Conservation (phyloP, 345 rosid species). For the Brassica carinata region DNA sequence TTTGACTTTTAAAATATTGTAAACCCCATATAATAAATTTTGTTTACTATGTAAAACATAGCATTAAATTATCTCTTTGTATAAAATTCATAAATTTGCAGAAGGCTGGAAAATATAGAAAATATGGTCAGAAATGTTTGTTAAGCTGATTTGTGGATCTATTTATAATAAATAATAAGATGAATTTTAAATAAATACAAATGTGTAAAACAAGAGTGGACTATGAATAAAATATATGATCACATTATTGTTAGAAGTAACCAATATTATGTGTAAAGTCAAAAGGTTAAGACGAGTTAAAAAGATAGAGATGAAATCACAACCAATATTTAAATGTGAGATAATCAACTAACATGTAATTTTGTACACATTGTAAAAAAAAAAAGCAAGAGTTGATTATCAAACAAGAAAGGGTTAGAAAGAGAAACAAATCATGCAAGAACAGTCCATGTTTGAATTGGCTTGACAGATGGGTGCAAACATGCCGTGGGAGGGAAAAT, state of each 20-base stretch:
- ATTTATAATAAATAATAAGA: not conserved
- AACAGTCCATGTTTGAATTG: conserved; percentile 56
- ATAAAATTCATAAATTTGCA: too few relatives aligned
- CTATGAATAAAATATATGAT: not conserved
- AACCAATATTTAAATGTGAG: not conserved
- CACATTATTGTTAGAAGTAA: not conserved
- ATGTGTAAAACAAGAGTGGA: not conserved
- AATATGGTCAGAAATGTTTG: too few relatives aligned
- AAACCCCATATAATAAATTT: too few relatives aligned
- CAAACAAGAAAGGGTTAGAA: conserved; percentile 47
- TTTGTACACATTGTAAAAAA: not conserved
- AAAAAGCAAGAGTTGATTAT: not conserved
- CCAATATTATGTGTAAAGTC: not conserved
- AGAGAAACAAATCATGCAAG: conserved; percentile 45
- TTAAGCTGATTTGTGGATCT: not conserved
- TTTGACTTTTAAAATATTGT: too few relatives aligned
- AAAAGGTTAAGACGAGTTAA: not conserved
- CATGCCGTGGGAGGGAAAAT: conserved; percentile 73
- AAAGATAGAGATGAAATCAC: not conserved
- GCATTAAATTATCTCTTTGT: too few relatives aligned
- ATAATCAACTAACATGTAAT: not conserved
- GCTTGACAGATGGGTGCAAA: conserved; percentile 82
- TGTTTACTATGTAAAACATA: too few relatives aligned
- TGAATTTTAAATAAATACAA: not conserved
- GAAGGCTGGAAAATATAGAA: too few relatives aligned